Percentiles rank a stretch among this genome's conserved stretches.
These are phyloP conservation scores for Arabidopsis lyrata DNA, from an alignment of 441 rosid genomes.

Conservation along the genomic window DNA sequence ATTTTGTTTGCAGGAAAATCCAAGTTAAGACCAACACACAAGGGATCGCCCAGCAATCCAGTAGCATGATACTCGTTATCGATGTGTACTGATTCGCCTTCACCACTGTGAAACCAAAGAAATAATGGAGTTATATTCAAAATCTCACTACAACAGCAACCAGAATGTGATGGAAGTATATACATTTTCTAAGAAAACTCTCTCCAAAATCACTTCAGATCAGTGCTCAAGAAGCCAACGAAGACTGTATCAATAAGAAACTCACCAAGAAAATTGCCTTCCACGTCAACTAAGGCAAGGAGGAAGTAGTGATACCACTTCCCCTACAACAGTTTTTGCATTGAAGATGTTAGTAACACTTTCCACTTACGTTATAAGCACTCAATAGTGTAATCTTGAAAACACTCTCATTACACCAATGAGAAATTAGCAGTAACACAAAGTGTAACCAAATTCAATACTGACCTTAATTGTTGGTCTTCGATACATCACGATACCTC, in stretches of 20 bases:
- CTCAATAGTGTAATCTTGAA: no score
- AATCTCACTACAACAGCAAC: not conserved
- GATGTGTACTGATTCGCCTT: constrained; percentile 95
- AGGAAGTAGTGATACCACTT: constrained; percentile 84
- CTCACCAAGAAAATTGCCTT: constrained; percentile 92
- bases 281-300: constrained; percentile 84
- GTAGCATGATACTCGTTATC: constrained; percentile 87
- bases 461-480: constrained; percentile 66
- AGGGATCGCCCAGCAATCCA: constrained; percentile 95
- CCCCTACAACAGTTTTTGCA: constrained; percentile 59
- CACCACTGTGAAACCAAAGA: constrained; percentile 61
- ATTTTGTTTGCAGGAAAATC: constrained; percentile 80
- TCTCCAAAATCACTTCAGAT: no score
- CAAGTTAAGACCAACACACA: constrained; percentile 85
- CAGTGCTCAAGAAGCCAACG: constrained; percentile 13
- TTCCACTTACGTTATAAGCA: not conserved
- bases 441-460: constrained; percentile 17
- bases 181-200: no score
- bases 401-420: not conserved
- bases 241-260: constrained; percentile 24
- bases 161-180: no score
- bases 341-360: not conserved
- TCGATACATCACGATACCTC: constrained; percentile 66
- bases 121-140: not conserved
- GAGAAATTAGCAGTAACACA: not conserved